Evolutionary conservation across 192 early-diverging fungal genomes (phyloP).

Genomic region (Oehlia diaphana): DNA sequence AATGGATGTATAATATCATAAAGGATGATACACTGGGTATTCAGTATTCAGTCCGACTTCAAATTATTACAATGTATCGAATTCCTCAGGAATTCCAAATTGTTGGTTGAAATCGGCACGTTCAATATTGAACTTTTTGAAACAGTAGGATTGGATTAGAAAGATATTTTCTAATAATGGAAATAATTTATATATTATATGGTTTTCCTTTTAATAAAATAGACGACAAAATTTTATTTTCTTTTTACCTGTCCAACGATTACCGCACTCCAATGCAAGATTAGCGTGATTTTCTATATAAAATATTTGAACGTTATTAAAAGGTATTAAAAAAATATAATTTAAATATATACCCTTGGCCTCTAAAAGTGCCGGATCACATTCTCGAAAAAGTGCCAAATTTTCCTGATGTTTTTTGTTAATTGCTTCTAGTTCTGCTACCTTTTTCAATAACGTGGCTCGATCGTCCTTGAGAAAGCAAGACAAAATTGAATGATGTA

Average conservation of each 20-base stretch:
- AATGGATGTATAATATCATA: too few relatives aligned
- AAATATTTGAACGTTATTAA: background rate
- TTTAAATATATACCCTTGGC: slow-evolving; percentile 52
- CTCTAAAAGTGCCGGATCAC: slow-evolving; percentile 72
- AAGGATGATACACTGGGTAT: background rate
- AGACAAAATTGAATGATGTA: background rate
- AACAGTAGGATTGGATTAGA: slow-evolving; percentile 75
- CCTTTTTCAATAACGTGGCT: slow-evolving; percentile 43
- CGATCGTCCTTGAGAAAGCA: slow-evolving; percentile 56
- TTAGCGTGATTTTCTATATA: slow-evolving; percentile 59
- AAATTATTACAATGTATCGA: slow-evolving; percentile 57
- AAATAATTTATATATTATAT: background rate
- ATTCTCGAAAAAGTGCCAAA: slow-evolving; percentile 69
- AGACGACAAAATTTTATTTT: background rate
- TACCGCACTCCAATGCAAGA: slow-evolving; percentile 70
- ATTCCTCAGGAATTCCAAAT: slow-evolving; percentile 70
- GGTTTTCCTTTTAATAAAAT: background rate
- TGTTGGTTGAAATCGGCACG: slow-evolving; percentile 60
- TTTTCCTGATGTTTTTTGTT: slow-evolving; percentile 50
- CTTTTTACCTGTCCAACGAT: slow-evolving; percentile 78
- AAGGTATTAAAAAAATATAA: background rate
- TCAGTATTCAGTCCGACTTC: background rate
- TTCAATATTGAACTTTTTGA: slow-evolving; percentile 68
- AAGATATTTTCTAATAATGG: slow-evolving; percentile 74
- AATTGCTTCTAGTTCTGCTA: slow-evolving; percentile 51